Evolutionary conservation across 208 protist species (phyloP), one percentile per base, ranked within the genome.

Genomic region (Lotmaria passim): DNA sequence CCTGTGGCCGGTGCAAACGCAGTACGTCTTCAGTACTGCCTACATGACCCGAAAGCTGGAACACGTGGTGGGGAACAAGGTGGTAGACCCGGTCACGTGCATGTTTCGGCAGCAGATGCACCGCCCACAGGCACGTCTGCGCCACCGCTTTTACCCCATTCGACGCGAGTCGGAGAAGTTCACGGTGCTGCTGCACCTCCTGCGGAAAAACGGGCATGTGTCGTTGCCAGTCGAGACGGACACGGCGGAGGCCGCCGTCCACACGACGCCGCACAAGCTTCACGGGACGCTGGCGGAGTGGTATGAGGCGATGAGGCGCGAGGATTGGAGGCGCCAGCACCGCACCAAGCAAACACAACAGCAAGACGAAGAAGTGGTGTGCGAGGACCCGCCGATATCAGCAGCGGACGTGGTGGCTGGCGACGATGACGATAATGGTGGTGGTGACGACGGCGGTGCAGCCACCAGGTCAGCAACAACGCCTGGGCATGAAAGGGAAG

Each of bases 1-100:
- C 58, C 78, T 95, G 26, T 95, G 90, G 87, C 90, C 90, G 7
- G 90, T 93, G 44, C 79, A 93, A 60, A 93, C 90, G 17, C 90
- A 95, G 74, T 83, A 86, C 30, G 75, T 95, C 38, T 95, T 95
- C 72, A 65, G 66, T 44, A 85, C 87, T 11, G 59, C 87, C 11
- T 93, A 86, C 79, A 85, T 95, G 33, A 95, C 87, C 12, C 79
- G 85, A 10, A 90, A 91, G 69, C 66, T 95, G 26, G 83, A 92
- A 67, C 81, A 87, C 69, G 53, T 86, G 39, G 71, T 95, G 0
- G 87, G 85, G 1, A 85, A 84, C 34, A 78, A 72, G 34, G 80
- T 90, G 36, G 79, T 69, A 10, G 69, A 85, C 51, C 67, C 63
- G 0, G 83, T 91, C 34, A 78, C 82, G 28, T 91, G 85, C 61